These are phyloP conservation scores for Lepidopterella palustris DNA, from an alignment of 495 filamentous ascomycete genomes.

Conservation along the genomic window DNA sequence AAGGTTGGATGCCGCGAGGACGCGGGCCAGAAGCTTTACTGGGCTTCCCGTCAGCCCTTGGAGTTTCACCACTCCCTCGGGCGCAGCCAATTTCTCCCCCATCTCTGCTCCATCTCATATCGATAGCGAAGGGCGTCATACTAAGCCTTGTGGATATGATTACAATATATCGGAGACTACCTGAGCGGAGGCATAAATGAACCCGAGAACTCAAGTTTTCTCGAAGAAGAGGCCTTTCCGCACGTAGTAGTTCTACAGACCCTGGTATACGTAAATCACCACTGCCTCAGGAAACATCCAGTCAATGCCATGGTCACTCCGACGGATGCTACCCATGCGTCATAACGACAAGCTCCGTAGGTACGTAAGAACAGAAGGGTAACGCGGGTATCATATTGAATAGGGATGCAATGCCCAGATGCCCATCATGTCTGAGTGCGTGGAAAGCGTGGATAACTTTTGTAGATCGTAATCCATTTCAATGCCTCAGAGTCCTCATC, in stretches of 20 bases:
- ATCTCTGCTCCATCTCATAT: background rate
- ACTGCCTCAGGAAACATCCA: background rate
- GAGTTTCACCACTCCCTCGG: background rate
- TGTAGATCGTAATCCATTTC: conserved; percentile 2
- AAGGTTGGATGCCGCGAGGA: too few species aligned
- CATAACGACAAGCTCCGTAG: background rate
- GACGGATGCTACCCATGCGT: background rate
- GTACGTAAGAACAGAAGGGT: background rate
- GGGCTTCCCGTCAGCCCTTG: background rate
- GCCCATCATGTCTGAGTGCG: background rate
- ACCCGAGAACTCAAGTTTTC: background rate
- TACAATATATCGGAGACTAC: background rate
- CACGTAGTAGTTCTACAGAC: too few species aligned
- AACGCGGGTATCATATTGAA: conserved; percentile 31
- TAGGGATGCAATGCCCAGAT: conserved; percentile 2
- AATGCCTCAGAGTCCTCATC: background rate
- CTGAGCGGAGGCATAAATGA: background rate
- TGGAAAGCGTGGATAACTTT: conserved; percentile 2
- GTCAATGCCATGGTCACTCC: background rate
- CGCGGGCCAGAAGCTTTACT: too few species aligned
- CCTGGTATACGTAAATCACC: background rate
- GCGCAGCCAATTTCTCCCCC: background rate
- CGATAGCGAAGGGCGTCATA: too few species aligned
- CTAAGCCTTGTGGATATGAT: background rate
- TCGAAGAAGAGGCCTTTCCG: background rate